phyloP scores from a whole-genome alignment of 768 basidiomycete genomes.

The Pleurotus tuoliensis region DNA sequence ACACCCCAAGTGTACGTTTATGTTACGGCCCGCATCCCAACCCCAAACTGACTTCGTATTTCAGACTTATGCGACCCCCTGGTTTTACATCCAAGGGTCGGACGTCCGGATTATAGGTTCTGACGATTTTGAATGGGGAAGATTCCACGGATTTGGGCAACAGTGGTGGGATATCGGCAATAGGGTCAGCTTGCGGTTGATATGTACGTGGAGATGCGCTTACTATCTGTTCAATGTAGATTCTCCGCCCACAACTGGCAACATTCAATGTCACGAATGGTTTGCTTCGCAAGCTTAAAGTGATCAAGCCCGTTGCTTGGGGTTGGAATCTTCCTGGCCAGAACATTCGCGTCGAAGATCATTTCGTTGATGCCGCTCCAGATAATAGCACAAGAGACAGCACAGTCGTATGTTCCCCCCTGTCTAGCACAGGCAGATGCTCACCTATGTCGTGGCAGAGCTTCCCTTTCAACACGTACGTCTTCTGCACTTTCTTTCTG shows the following conservation, averaged over 20 bases:
- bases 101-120: constrained; percentile 39
- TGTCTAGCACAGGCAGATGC: not conserved
- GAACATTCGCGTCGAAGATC: constrained; percentile 35
- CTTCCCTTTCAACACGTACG: constrained; percentile 43
- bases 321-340: constrained; percentile 37
- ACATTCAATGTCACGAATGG: constrained; percentile 45
- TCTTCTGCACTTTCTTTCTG: constrained; percentile 7
- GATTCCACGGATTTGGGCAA: constrained; percentile 44
- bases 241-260: constrained; percentile 41
- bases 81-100: constrained; percentile 41
- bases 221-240: constrained; percentile 14
- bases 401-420: constrained; percentile 23
- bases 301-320: constrained; percentile 49
- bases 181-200: constrained; percentile 22
- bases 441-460: constrained; percentile 17
- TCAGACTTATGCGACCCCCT: constrained; percentile 38
- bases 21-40: not conserved
- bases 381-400: constrained; percentile 33
- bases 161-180: constrained; percentile 48
- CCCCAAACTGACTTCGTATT: not conserved
- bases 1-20: constrained; percentile 31
- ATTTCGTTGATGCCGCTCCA: constrained; percentile 37
- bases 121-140: constrained; percentile 33
- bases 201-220: not conserved
- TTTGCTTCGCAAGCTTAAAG: constrained; percentile 30